These are phyloP conservation scores for Syncephalastrum monosporum DNA, from an alignment of 371 early-diverging fungal genomes.

Conservation along the genomic window DNA sequence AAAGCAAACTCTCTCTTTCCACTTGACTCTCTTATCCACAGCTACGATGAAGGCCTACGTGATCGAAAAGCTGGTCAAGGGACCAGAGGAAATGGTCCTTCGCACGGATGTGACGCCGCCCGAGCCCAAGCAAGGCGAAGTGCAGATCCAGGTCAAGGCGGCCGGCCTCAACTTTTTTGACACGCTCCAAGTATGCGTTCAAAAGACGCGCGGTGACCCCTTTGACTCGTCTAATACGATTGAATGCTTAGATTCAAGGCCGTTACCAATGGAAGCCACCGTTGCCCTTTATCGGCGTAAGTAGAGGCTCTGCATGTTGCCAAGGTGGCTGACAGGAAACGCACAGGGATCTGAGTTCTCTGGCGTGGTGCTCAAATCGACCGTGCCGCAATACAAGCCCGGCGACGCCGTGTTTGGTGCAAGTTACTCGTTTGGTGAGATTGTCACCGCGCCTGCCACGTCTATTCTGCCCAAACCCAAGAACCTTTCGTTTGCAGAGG, in stretches of 20 bases:
- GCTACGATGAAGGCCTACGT: conserved; percentile 65
- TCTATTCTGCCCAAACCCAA: conserved; percentile 61
- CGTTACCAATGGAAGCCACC: conserved; percentile 79
- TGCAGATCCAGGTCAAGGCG: conserved; percentile 69
- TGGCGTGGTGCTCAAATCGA: conserved; percentile 35
- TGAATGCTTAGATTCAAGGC: conserved; percentile 60
- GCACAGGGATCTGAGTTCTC: conserved; percentile 43
- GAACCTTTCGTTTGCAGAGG: conserved; percentile 70
- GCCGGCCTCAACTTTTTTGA: conserved; percentile 83
- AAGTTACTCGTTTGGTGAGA: conserved; percentile 67
- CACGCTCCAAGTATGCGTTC: conserved; percentile 60
- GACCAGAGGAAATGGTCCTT: conserved; percentile 65
- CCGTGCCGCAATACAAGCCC: conserved; percentile 46
- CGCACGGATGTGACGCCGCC: conserved; percentile 52
- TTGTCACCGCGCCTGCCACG: conserved; percentile 43
- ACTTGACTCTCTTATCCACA: background rate
- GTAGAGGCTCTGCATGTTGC: background rate
- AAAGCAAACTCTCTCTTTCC: background rate
- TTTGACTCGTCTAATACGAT: background rate
- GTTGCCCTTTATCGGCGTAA: conserved; percentile 77
- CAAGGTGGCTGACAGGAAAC: background rate
- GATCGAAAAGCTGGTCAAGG: conserved; percentile 65
- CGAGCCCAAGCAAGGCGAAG: conserved; percentile 49
- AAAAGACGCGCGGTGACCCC: no score
- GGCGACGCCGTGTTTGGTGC: conserved; percentile 81